A percentile compares a stretch with the other conserved stretches of the same genome.
Evolutionary conservation across 176 grass and related monocot species (phyloP).

Genomic region (Zizania latifolia): DNA sequence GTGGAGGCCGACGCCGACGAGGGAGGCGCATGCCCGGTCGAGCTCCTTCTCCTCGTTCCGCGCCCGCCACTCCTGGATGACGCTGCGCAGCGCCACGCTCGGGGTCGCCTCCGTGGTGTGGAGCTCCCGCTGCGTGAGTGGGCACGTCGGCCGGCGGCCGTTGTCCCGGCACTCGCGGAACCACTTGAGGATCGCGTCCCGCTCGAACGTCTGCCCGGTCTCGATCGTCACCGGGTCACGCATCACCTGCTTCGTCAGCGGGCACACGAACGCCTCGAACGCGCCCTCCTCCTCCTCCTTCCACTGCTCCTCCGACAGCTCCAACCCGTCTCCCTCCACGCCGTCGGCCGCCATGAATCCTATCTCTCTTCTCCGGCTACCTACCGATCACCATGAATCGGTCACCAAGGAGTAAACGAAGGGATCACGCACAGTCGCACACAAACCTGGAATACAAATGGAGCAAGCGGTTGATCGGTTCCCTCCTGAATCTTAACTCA

Average conservation of each 20-base stretch:
- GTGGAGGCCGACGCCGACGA: neutral
- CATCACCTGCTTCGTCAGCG: conserved; percentile 78
- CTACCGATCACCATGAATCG: too few relatives aligned
- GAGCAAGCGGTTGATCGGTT: too few relatives aligned
- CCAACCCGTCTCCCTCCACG: neutral
- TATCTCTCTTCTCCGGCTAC: too few relatives aligned
- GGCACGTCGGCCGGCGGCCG: conserved; percentile 60
- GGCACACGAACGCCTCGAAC: conserved; percentile 83
- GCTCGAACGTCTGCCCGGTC: conserved; percentile 82
- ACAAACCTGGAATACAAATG: too few relatives aligned
- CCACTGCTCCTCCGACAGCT: conserved; percentile 32
- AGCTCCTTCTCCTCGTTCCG: conserved; percentile 70
- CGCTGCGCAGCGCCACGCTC: conserved; percentile 64
- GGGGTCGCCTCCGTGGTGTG: conserved; percentile 45
- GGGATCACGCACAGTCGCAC: too few relatives aligned
- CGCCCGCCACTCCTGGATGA: conserved; percentile 72
- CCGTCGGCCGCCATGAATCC: neutral
- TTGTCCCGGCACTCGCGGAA: conserved; percentile 73
- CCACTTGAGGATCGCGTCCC: conserved; percentile 86
- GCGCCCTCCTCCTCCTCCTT: conserved; percentile 43
- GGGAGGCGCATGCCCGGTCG: conserved; percentile 35
- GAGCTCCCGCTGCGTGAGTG: conserved; percentile 60
- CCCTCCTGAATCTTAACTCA: too few relatives aligned
- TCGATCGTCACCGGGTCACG: conserved; percentile 71
- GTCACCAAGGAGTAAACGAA: too few relatives aligned